phyloP scores from a whole-genome alignment of 441 rosid genomes.

The Populus hybrid region DNA sequence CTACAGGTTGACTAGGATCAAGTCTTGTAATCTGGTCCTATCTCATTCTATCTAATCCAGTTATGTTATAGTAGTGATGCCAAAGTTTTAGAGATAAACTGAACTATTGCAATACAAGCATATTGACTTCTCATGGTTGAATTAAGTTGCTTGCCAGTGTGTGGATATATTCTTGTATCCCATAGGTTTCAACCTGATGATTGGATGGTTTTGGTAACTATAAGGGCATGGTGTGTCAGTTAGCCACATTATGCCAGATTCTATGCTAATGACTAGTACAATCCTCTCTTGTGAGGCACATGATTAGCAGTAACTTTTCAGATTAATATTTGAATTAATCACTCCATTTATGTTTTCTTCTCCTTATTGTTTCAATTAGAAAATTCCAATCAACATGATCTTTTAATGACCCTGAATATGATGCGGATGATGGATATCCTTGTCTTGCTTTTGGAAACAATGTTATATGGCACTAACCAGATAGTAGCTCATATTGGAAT shows the following conservation, averaged over 20 bases:
- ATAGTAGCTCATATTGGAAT: not conserved
- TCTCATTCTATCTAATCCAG: not conserved
- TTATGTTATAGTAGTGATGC: not conserved
- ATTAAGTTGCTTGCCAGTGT: not conserved
- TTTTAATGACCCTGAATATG: not conserved
- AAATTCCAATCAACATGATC: not conserved
- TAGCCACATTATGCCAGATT: not conserved
- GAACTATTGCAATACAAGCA: not conserved
- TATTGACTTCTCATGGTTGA: not conserved
- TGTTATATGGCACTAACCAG: constrained; percentile 11
- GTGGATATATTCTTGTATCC: not conserved
- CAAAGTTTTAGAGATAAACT: not conserved
- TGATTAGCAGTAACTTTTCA: not conserved
- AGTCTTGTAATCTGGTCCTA: not conserved
- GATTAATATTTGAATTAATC: not conserved
- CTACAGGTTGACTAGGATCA: not conserved
- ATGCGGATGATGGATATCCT: not conserved
- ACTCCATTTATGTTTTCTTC: not conserved
- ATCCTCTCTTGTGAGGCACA: not conserved
- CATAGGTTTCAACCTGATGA: not conserved
- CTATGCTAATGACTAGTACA: not conserved
- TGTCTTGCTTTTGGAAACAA: not conserved
- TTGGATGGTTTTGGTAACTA: not conserved
- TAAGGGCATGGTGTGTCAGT: not conserved
- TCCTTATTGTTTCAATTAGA: not conserved